These are phyloP conservation scores for Colletotrichum melonis DNA, from an alignment of 2,329 filamentous ascomycete species.

Conservation along the genomic window DNA sequence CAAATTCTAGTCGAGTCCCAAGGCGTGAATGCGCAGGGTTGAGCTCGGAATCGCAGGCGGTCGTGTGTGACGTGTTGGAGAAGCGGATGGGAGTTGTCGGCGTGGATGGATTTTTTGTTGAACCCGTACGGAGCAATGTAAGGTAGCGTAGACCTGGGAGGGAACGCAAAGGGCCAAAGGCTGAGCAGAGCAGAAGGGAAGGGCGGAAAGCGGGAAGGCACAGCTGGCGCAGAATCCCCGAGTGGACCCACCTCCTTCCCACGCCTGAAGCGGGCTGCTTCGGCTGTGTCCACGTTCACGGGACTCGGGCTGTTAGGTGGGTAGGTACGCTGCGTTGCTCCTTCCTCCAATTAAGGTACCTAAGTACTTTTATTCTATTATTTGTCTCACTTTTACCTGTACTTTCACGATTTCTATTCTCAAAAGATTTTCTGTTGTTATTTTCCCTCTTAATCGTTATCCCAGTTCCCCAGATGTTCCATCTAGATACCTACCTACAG, in stretches of 20 bases:
- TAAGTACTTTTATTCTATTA: too few species aligned
- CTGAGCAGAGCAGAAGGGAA: neutral
- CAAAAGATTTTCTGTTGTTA: neutral
- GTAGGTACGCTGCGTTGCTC: neutral
- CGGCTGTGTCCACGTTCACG: neutral
- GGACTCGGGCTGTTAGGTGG: neutral
- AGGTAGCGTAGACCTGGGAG: neutral
- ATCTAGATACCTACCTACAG: too few species aligned
- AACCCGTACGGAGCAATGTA: neutral
- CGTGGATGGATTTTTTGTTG: conserved; percentile 16
- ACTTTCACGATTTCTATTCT: neutral
- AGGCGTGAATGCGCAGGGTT: neutral
- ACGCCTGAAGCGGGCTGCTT: neutral
- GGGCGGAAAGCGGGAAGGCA: neutral
- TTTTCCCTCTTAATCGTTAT: neutral
- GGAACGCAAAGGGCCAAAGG: neutral
- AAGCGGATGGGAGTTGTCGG: neutral
- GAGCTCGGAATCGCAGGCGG: neutral
- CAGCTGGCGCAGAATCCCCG: neutral
- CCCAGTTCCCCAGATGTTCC: neutral
- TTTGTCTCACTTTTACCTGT: neutral
- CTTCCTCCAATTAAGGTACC: too few species aligned
- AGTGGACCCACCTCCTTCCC: neutral
- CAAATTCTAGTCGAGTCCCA: neutral
- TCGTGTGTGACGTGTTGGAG: conserved; percentile 7